phyloP scores from a whole-genome alignment of 306 rosid genomes.

The Cucurbita moschata region DNA sequence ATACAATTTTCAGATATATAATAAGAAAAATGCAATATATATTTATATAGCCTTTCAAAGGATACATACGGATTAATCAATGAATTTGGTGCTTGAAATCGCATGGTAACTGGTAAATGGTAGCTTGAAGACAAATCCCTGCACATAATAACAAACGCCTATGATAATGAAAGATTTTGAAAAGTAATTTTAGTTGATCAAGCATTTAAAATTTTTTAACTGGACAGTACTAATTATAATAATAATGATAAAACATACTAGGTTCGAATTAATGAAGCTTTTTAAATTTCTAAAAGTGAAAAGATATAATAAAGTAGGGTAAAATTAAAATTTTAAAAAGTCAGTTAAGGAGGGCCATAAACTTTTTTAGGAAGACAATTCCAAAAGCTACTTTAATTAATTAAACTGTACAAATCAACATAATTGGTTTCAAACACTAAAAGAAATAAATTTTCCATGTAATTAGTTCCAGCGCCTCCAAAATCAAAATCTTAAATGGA shows the following conservation, averaged over 20 bases:
- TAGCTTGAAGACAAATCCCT: slow-evolving; percentile 30
- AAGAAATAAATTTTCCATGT: not conserved
- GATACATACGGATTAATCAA: slow-evolving; percentile 60
- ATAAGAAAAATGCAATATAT: slow-evolving; percentile 23
- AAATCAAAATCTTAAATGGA: not conserved
- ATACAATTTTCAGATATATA: slow-evolving; percentile 39
- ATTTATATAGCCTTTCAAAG: slow-evolving; percentile 40
- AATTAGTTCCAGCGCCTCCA: too few relatives aligned
- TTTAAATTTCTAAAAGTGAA: too few relatives aligned
- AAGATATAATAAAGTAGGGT: too few relatives aligned
- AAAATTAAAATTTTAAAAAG: too few relatives aligned
- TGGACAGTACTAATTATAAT: too few relatives aligned
- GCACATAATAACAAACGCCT: slow-evolving; percentile 7
- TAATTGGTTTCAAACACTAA: not conserved
- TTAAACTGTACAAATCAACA: not conserved
- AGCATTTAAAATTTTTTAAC: too few relatives aligned
- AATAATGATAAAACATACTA: too few relatives aligned
- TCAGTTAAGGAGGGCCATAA: too few relatives aligned
- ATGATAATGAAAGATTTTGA: not conserved
- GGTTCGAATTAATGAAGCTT: too few relatives aligned
- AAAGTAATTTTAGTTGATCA: not conserved
- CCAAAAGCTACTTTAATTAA: not conserved
- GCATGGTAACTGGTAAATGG: slow-evolving; percentile 26
- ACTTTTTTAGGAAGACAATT: too few relatives aligned
- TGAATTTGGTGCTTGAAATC: slow-evolving; percentile 43